Base-by-base conservation (phyloP, 2,329 filamentous ascomycete genomes). In the Cladosporium oxysporum region DNA sequence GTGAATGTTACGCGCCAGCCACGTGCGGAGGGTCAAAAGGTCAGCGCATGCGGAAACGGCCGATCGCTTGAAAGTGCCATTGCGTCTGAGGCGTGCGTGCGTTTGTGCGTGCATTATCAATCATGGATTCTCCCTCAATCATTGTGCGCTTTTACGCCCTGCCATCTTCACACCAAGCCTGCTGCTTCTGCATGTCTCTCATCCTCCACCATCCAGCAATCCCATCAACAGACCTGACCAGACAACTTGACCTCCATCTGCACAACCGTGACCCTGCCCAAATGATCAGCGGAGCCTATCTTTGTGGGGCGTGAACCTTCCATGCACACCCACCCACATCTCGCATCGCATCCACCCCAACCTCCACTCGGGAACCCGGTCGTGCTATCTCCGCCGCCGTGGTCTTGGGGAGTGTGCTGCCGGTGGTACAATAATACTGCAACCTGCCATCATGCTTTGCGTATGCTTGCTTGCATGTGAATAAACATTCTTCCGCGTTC, bases 11-110 rank as follows among this genome's bases (percentile, higher is more conserved):
- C 41, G 41, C 31, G 26, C 28, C 49, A 10, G 52, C 52, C 52
- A 55, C 52, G 52, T 55, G 52, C 52, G 28, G 26, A 53, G 26
- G 50, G 50, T 53, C 50, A 53, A 53, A 31, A 5, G 29, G n/a
- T 11, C 31, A 33, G 31, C 31, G 11, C 33, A 35, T 31, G 28
- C 52, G 52, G 52, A 55, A 55, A 31, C 31, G 52, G 28, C 52
- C 52, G 52, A 55, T 55, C 52, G 52, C 28, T 31, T 55, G 52
- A 11, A 33, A 53, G 50, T 53, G 52, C 11, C 16, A 31, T 55
- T 29, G 52, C 52, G 52, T 55, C 26, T 33, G 52, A 14, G 52
- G 52, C 52, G 52, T 33, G 18, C 10, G 35, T 28, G 49, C 23
- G 12, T n/a, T 14, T 11, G 23, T 28, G 50, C 50, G 26, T 53